Percentiles rank a stretch among this genome's conserved stretches.
phyloP scores from a whole-genome alignment of 805 yeast species.

The Saturnispora galanensis region DNA sequence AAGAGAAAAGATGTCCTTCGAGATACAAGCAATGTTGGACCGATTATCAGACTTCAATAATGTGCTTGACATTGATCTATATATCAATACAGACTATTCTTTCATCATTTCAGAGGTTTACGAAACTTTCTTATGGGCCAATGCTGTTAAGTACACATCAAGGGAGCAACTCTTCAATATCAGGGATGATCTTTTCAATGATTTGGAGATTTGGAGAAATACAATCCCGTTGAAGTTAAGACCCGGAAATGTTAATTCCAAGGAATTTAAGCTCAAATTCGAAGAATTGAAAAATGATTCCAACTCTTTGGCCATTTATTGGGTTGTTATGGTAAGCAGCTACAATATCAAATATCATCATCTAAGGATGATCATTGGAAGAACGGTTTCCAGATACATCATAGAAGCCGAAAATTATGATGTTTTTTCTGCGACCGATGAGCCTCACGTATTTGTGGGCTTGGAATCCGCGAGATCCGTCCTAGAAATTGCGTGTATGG shows the following conservation, averaged over 20 bases:
- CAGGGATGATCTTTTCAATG: conserved; percentile 14
- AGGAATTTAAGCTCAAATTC: conserved; percentile 8
- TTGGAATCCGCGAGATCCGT: conserved; percentile 20
- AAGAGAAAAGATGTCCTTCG: conserved; percentile 6
- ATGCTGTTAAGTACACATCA: conserved; percentile 17
- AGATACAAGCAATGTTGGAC: conserved; percentile 8
- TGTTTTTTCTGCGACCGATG: conserved; percentile 1
- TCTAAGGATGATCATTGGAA: conserved; percentile 20
- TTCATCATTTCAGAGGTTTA: conserved; percentile 21
- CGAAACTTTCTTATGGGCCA: conserved; percentile 22
- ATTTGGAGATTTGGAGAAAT: conserved; percentile 23
- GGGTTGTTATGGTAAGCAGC: conserved; percentile 10
- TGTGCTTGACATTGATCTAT: conserved; percentile 10
- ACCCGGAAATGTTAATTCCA: conserved; percentile 12
- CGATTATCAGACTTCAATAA: not conserved
- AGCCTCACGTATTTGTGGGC: not conserved
- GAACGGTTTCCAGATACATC: conserved; percentile 12
- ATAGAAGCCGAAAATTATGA: not conserved
- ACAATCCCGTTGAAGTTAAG: conserved; percentile 20
- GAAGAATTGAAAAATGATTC: conserved; percentile 4
- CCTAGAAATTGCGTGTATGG: conserved; percentile 13
- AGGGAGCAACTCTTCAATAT: conserved; percentile 11
- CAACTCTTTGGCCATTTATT: conserved; percentile 5
- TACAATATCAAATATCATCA: conserved; percentile 22
- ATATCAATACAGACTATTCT: conserved; percentile 18